A percentile compares a stretch with the other conserved stretches of the same genome.
These are phyloP conservation scores for Lachancea quebecensis DNA, from an alignment of 805 yeast species.

Conservation along the genomic window DNA sequence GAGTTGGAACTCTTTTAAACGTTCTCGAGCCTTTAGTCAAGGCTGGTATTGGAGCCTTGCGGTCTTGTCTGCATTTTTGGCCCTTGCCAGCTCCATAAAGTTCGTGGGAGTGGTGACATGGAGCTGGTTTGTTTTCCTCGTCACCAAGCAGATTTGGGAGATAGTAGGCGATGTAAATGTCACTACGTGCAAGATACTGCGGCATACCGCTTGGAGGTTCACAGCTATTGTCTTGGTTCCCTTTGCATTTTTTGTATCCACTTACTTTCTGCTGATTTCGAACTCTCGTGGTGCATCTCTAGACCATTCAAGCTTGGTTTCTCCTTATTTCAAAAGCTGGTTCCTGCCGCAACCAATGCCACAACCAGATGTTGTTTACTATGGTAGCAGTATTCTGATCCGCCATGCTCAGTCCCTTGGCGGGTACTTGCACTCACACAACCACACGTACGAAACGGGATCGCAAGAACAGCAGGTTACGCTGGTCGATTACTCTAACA, in stretches of 20 bases:
- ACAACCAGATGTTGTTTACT: conserved; percentile 57
- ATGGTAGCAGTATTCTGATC: conserved; percentile 64
- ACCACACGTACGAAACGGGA: conserved; percentile 54
- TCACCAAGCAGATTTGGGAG: conserved; percentile 54
- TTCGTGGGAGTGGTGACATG: conserved; percentile 65
- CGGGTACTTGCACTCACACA: conserved; percentile 76
- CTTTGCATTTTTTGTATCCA: conserved; percentile 47
- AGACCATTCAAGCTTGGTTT: conserved; percentile 32
- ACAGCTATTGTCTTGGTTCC: conserved; percentile 49
- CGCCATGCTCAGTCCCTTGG: conserved; percentile 68
- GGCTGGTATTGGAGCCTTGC: conserved; percentile 49
- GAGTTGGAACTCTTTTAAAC: conserved; percentile 44
- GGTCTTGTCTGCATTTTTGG: conserved; percentile 47
- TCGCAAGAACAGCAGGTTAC: conserved; percentile 76
- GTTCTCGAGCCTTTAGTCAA: conserved; percentile 37
- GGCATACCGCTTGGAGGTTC: conserved; percentile 37
- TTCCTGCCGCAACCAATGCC: conserved; percentile 38
- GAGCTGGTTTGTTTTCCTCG: conserved; percentile 50
- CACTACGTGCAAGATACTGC: conserved; percentile 32
- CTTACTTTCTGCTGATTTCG: conserved; percentile 44
- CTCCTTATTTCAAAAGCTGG: conserved; percentile 61
- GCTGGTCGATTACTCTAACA: conserved; percentile 52
- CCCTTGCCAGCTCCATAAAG: conserved; percentile 53
- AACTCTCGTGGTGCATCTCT: conserved; percentile 13
- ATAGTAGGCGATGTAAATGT: conserved; percentile 61